A percentile compares a stretch with the other conserved stretches of the same genome.
Evolutionary conservation across 768 basidiomycete genomes (phyloP).

Genomic region (Pleurotus giganteus): DNA sequence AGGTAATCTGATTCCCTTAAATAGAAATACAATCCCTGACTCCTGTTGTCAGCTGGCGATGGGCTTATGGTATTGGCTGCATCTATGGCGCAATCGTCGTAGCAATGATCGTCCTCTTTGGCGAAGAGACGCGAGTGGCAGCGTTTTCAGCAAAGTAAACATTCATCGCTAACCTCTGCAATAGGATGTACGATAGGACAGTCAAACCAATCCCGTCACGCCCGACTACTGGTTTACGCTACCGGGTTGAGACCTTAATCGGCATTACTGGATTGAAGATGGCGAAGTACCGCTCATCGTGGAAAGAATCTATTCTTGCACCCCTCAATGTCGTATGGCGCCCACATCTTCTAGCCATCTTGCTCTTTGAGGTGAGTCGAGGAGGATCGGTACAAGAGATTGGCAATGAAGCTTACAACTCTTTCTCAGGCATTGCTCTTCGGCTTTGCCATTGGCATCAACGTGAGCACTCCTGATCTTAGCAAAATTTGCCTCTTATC

Average conservation of each 20-base stretch:
- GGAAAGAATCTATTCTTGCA: slow-evolving; percentile 42
- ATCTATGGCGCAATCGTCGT: slow-evolving; percentile 58
- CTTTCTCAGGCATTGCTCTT: slow-evolving; percentile 46
- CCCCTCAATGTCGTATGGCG: slow-evolving; percentile 58
- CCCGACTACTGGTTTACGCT: slow-evolving; percentile 38
- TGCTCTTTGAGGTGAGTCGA: slow-evolving; percentile 47
- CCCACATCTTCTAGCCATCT: slow-evolving; percentile 52
- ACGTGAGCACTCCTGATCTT: slow-evolving; percentile 34
- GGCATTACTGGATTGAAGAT: slow-evolving; percentile 61
- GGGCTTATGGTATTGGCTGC: slow-evolving; percentile 66
- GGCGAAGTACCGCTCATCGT: slow-evolving; percentile 53
- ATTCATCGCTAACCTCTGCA: not conserved
- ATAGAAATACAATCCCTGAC: not conserved
- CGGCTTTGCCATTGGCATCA: slow-evolving; percentile 65
- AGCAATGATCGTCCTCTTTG: slow-evolving; percentile 53
- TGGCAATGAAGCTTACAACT: not conserved
- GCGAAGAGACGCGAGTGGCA: slow-evolving; percentile 59
- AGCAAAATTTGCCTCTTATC: no score
- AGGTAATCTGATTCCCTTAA: slow-evolving; percentile 14
- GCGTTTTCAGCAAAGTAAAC: not conserved
- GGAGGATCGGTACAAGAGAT: not conserved
- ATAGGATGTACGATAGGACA: slow-evolving; percentile 64
- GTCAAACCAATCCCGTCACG: slow-evolving; percentile 46
- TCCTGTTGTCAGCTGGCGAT: slow-evolving; percentile 41
- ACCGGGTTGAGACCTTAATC: slow-evolving; percentile 57